Evolutionary conservation across 2,329 filamentous ascomycete genomes (phyloP).

Genomic region (Grosmannia huntii): DNA sequence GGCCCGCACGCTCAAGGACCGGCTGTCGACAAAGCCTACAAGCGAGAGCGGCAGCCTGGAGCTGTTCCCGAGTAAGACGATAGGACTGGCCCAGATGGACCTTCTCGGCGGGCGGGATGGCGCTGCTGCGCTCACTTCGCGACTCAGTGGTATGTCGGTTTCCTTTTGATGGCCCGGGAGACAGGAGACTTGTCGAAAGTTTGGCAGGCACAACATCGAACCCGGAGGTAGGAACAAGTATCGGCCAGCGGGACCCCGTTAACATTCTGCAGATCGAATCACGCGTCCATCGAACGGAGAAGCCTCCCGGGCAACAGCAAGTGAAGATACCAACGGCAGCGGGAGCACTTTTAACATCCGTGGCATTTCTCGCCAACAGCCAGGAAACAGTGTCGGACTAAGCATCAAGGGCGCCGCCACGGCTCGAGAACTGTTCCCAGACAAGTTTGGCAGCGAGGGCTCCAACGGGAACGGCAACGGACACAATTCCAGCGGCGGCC

Average conservation of each 20-base stretch:
- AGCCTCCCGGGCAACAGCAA: background rate
- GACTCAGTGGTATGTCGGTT: conserved; percentile 14
- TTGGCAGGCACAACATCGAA: background rate
- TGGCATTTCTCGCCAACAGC: conserved; percentile 37
- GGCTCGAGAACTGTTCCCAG: conserved; percentile 57
- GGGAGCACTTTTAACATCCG: conserved; percentile 40
- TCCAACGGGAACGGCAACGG: background rate
- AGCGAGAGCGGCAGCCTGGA: conserved; percentile 28
- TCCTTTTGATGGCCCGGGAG: background rate
- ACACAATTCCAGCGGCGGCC: background rate
- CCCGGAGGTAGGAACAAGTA: too few relatives aligned
- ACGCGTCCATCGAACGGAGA: background rate
- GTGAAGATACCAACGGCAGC: conserved; percentile 17
- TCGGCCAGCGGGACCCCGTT: background rate
- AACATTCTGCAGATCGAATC: background rate
- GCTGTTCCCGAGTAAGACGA: conserved; percentile 35
- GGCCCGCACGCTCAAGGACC: conserved; percentile 32
- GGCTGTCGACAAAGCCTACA: conserved; percentile 29
- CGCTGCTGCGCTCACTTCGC: conserved; percentile 14
- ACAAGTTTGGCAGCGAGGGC: conserved; percentile 34
- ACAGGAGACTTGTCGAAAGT: background rate
- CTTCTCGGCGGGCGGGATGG: conserved; percentile 14
- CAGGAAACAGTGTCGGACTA: conserved; percentile 34
- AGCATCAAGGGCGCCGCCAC: conserved; percentile 52
- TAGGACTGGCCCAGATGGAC: conserved; percentile 22